Percentiles rank a stretch among this genome's conserved stretches.
Evolutionary conservation across 2,329 filamentous ascomycete genomes (phyloP).

Genomic region (Trichoderma polysporum): DNA sequence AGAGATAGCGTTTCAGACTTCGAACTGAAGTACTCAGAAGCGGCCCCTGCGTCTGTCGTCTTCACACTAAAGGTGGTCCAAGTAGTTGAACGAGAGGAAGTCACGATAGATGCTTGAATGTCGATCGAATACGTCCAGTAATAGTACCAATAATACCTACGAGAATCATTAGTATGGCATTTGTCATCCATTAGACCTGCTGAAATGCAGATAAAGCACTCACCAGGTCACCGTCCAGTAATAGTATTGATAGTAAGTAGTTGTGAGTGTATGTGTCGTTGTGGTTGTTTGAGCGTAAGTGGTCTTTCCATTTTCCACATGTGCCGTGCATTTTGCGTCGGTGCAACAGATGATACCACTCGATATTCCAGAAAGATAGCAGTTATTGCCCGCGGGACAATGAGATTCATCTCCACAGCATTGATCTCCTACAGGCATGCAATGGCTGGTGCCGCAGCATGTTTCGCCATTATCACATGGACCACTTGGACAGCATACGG

Average conservation of each 20-base stretch:
- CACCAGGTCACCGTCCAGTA: constrained; percentile 28
- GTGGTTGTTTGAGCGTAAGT: constrained; percentile 24
- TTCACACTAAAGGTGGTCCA: constrained; percentile 23
- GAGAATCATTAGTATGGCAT: neutral
- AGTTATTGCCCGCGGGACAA: constrained; percentile 28
- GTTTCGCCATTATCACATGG: constrained; percentile 22
- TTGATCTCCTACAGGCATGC: constrained; percentile 24
- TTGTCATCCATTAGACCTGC: neutral
- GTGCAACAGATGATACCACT: constrained; percentile 27
- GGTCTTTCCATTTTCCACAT: constrained; percentile 26
- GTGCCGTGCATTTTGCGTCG: constrained; percentile 27
- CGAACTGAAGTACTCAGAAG: constrained; percentile 24
- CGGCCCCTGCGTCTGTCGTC: constrained; percentile 25
- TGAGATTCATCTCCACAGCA: constrained; percentile 27
- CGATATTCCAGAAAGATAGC: constrained; percentile 13
- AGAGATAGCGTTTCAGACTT: constrained; percentile 25
- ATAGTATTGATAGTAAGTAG: constrained; percentile 23
- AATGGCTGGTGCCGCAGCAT: constrained; percentile 28
- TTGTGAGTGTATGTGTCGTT: constrained; percentile 20
- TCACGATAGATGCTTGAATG: constrained; percentile 27
- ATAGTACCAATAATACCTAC: constrained; percentile 27
- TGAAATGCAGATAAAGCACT: neutral
- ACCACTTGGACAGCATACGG: constrained; percentile 26
- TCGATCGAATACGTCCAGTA: constrained; percentile 28
- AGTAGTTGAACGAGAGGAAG: constrained; percentile 22